Evolutionary conservation across 768 basidiomycete genomes (phyloP).

Genomic region (Agrocybe pediades): DNA sequence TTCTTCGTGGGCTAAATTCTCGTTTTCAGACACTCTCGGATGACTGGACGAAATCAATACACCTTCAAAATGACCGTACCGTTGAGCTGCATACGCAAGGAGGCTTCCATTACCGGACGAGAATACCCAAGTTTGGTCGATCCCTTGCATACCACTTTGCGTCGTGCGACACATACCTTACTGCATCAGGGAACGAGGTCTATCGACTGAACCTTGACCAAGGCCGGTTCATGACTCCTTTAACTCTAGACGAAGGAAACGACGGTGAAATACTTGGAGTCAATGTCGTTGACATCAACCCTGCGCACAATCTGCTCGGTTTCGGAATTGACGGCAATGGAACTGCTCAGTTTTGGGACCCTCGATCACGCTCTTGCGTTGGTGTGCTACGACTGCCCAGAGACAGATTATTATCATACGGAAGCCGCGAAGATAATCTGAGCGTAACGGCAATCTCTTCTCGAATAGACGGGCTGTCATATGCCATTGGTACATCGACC

Average conservation of each 20-base stretch:
- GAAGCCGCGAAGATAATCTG: constrained; percentile 34
- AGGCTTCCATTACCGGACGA: constrained; percentile 88
- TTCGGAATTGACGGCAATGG: constrained; percentile 90
- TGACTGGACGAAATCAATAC: constrained; percentile 99
- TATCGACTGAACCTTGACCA: constrained; percentile 95
- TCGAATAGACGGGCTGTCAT: constrained; percentile 85
- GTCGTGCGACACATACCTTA: constrained; percentile 87
- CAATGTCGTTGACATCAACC: constrained; percentile 90
- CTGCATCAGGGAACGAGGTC: constrained; percentile 83
- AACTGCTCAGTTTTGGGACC: constrained; percentile 96
- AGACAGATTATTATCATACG: constrained; percentile 47
- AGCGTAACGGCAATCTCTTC: constrained; percentile 87
- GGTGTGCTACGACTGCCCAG: constrained; percentile 68
- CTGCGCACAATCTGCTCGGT: constrained; percentile 85
- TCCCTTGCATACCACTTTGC: constrained; percentile 92
- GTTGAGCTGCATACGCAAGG: constrained; percentile 93
- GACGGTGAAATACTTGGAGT: constrained; percentile 74
- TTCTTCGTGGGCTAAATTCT: constrained; percentile 2
- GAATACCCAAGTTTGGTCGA: constrained; percentile 94
- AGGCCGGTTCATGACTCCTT: constrained; percentile 88
- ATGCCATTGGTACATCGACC: constrained; percentile 93
- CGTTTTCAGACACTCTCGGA: constrained; percentile 80
- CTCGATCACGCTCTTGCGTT: constrained; percentile 75
- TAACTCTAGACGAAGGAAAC: constrained; percentile 54
- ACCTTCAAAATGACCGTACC: constrained; percentile 94